Conservation (phyloP, 306 rosid genomes). For the Pterocarpus macrocarpus region DNA sequence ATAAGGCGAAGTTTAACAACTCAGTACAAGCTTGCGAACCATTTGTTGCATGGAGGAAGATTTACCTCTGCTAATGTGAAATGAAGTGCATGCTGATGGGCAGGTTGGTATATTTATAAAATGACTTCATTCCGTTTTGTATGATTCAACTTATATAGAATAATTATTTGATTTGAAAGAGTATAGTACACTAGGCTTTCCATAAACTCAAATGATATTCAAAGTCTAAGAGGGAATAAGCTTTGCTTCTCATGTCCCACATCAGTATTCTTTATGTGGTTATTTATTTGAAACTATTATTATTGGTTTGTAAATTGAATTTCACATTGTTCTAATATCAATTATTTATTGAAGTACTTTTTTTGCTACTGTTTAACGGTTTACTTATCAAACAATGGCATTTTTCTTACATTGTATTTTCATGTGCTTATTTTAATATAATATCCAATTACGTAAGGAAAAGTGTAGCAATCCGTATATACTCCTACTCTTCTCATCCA, state of each 20-base stretch:
- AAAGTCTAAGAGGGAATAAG: slow-evolving; percentile 4
- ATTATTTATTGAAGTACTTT: background rate
- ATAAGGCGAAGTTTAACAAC: too few species aligned
- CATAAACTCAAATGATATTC: slow-evolving; percentile 1
- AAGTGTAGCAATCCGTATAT: slow-evolving; percentile 64
- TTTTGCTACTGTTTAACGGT: background rate
- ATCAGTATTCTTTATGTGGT: background rate
- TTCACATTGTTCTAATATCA: background rate
- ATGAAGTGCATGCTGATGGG: slow-evolving; percentile 31
- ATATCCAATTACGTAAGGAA: slow-evolving; percentile 48
- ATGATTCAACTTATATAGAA: slow-evolving; percentile 22
- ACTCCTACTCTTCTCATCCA: slow-evolving; percentile 60
- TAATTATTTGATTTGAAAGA: background rate
- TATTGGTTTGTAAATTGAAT: slow-evolving; percentile 29
- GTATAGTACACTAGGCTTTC: background rate
- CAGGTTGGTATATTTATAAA: slow-evolving; percentile 7
- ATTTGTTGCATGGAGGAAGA: slow-evolving; percentile 7
- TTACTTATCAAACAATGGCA: background rate
- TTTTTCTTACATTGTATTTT: background rate
- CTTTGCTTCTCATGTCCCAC: background rate
- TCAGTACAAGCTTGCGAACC: too few species aligned
- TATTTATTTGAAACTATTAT: background rate
- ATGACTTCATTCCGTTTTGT: background rate
- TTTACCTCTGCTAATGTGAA: slow-evolving; percentile 29
- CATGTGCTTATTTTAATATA: background rate